phyloP scores from a whole-genome alignment of 1,284 basidiomycete species.

The Athelia psychrophila region DNA sequence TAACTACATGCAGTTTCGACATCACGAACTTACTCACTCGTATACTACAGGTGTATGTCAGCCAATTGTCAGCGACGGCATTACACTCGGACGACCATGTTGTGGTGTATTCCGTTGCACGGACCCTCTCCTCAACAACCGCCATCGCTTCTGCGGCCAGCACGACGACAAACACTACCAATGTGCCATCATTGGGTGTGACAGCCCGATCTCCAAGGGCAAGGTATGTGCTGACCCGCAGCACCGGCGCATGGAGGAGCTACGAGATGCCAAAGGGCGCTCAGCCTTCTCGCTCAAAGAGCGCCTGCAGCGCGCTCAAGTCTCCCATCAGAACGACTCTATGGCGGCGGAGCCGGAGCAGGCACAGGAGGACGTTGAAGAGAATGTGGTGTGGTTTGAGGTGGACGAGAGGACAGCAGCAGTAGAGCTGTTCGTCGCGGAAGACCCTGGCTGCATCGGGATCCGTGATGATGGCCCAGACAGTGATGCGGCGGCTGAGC shows the following conservation, averaged over 20 bases:
- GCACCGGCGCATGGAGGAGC: slow-evolving; percentile 12
- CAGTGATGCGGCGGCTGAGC: too few species aligned
- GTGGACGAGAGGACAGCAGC: too few species aligned
- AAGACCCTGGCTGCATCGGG: too few species aligned
- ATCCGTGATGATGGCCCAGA: too few species aligned
- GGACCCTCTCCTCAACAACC: slow-evolving; percentile 17
- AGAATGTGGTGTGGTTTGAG: too few species aligned
- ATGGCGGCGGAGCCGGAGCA: not conserved
- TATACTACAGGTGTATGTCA: slow-evolving; percentile 6
- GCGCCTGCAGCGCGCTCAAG: slow-evolving; percentile 12
- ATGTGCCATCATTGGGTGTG: slow-evolving; percentile 16
- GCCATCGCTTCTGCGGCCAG: slow-evolving; percentile 20
- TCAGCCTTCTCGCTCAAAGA: slow-evolving; percentile 19
- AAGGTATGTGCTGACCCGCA: slow-evolving; percentile 10
- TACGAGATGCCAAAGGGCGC: slow-evolving; percentile 12
- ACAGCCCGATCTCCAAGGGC: slow-evolving; percentile 2
- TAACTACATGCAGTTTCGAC: not conserved
- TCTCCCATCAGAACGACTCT: slow-evolving; percentile 10
- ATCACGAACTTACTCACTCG: not conserved
- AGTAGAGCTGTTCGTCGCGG: too few species aligned
- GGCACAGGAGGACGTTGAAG: slow-evolving; percentile 2
- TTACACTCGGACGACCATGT: slow-evolving; percentile 25
- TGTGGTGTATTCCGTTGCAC: slow-evolving; percentile 22
- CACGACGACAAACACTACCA: slow-evolving; percentile 14
- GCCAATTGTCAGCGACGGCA: slow-evolving; percentile 23